phyloP scores from a whole-genome alignment of 2,329 filamentous ascomycete species.

The Neopestalotiopsis sp. region DNA sequence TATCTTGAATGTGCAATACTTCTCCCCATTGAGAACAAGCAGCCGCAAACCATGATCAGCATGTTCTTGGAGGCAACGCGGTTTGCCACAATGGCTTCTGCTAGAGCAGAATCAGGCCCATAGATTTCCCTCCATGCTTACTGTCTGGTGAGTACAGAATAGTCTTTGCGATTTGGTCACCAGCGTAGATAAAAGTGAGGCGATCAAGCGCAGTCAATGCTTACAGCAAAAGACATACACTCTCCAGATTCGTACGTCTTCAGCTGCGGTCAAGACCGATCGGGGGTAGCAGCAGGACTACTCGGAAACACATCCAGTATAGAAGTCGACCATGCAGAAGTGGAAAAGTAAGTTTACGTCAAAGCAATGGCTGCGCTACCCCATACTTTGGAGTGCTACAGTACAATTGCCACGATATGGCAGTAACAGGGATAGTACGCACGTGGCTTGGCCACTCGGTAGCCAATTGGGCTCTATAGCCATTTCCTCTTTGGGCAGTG shows the following conservation, averaged over 20 bases:
- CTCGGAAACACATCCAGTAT: neutral
- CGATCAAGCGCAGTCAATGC: neutral
- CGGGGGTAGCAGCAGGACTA: neutral
- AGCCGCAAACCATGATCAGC: neutral
- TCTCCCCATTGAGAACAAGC: neutral
- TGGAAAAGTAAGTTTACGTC: neutral
- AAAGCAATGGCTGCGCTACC: neutral
- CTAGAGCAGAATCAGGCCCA: neutral
- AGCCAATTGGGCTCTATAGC: constrained; percentile 1
- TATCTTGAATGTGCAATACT: neutral
- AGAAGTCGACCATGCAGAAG: neutral
- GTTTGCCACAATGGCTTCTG: neutral
- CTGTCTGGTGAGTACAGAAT: neutral
- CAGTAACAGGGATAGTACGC: no score
- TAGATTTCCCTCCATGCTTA: neutral
- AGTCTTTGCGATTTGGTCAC: neutral
- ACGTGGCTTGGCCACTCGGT: neutral
- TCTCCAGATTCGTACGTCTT: neutral
- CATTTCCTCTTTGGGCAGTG: neutral
- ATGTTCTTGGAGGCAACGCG: neutral
- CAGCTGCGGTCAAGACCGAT: neutral
- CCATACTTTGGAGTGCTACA: no score
- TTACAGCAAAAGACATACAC: constrained; percentile 1
- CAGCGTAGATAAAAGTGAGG: neutral
- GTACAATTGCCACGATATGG: no score